Evolutionary conservation across 192 early-diverging fungal genomes (phyloP).

Genomic region (Backusella morwellensis): DNA sequence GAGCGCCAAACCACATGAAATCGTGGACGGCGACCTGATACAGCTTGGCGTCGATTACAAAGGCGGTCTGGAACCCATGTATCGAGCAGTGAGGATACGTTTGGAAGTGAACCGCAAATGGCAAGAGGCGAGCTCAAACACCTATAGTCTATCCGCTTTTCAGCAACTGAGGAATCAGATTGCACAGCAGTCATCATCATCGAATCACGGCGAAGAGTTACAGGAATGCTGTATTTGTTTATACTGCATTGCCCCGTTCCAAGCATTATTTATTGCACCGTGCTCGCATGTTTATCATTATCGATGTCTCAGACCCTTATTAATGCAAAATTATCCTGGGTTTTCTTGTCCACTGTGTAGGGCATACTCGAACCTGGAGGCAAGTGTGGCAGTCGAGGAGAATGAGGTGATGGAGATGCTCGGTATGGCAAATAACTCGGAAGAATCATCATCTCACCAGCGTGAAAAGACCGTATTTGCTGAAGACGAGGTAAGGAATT

Average conservation of each 20-base stretch:
- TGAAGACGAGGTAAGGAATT: constrained; percentile 9
- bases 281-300: constrained; percentile 89
- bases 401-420: constrained; percentile 28
- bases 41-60: constrained; percentile 92
- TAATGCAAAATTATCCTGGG: constrained; percentile 56
- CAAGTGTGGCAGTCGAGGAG: constrained; percentile 54
- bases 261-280: constrained; percentile 83
- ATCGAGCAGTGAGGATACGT: constrained; percentile 80
- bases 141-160: constrained; percentile 41
- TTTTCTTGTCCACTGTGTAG: constrained; percentile 85
- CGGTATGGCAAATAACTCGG: not conserved
- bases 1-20: constrained; percentile 59
- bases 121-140: constrained; percentile 39
- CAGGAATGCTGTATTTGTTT: constrained; percentile 86
- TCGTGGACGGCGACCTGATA: constrained; percentile 80
- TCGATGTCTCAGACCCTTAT: constrained; percentile 74
- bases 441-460: not conserved
- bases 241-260: constrained; percentile 71
- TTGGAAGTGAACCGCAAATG: constrained; percentile 60
- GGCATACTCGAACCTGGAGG: constrained; percentile 81
- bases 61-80: constrained; percentile 77
- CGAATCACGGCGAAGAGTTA: constrained; percentile 14
- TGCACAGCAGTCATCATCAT: not conserved
- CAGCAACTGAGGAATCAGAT: constrained; percentile 15
- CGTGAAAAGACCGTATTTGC: constrained; percentile 12